Conservation (phyloP, 148 eudicot genomes). For the Camellia lanceoleosa region DNA sequence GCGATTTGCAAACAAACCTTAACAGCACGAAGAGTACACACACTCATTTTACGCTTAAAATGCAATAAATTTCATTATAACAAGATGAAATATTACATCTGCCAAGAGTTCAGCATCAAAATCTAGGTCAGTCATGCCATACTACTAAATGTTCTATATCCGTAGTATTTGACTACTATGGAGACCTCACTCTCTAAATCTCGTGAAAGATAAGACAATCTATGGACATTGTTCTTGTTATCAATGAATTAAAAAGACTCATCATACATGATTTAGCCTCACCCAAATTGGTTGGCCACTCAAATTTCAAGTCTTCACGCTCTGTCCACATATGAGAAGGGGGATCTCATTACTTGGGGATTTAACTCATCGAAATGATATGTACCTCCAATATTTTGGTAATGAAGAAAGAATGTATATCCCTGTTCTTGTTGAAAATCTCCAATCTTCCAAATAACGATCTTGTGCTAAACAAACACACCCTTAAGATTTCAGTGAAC, state of each 20-base stretch:
- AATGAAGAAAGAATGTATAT: background rate
- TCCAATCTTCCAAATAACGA: background rate
- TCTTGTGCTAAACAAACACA: background rate
- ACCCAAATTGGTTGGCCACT: background rate
- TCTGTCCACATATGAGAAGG: background rate
- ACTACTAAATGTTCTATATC: background rate
- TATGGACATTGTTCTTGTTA: background rate
- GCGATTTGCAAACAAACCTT: background rate
- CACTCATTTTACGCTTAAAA: background rate
- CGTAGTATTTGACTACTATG: background rate
- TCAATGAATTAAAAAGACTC: background rate
- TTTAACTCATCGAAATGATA: too few relatives aligned
- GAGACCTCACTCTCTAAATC: background rate
- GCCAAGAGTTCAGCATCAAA: background rate
- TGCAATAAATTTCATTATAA: background rate
- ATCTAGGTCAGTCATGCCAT: background rate
- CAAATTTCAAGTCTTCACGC: background rate
- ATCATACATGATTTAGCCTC: background rate
- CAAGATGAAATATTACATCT: background rate
- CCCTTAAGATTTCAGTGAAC: slow-evolving; percentile 29
- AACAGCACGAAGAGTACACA: background rate
- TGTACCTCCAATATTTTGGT: too few relatives aligned
- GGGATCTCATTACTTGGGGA: background rate
- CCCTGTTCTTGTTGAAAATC: background rate
- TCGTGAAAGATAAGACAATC: background rate